phyloP scores from a whole-genome alignment of 257 asterid species.

The Lycium barbarum region DNA sequence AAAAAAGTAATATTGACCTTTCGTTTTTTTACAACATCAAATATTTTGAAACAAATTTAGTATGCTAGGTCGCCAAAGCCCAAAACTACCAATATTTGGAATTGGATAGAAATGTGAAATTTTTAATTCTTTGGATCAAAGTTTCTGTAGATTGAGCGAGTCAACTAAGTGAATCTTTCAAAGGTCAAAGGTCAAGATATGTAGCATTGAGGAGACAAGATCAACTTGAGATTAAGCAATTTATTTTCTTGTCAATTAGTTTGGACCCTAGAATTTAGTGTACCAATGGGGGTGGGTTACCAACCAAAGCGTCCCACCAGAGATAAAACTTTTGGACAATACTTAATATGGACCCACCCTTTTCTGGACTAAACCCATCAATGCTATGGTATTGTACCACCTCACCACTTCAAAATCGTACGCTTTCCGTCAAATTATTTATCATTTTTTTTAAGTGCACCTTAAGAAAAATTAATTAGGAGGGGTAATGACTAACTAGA shows the following conservation, averaged over 20 bases:
- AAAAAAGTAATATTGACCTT: not conserved
- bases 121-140: not conserved
- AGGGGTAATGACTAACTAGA: too few relatives aligned
- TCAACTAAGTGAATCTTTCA: conserved; percentile 5
- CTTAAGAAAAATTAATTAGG: too few relatives aligned
- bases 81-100: not conserved
- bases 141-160: not conserved
- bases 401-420: not conserved
- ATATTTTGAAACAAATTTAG: not conserved
- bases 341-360: conserved; percentile 4
- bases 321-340: not conserved
- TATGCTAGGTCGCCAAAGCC: not conserved
- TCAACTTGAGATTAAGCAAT: not conserved
- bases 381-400: conserved; percentile 17
- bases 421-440: too few relatives aligned
- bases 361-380: not conserved
- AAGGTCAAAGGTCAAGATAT: conserved; percentile 35
- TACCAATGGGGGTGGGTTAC: not conserved
- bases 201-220: conserved; percentile 24
- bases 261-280: not conserved
- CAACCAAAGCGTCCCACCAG: not conserved
- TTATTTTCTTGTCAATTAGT: not conserved
- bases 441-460: too few relatives aligned
- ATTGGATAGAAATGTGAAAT: not conserved
- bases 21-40: not conserved